phyloP scores from a whole-genome alignment of 768 basidiomycete genomes.

The Mycena rebaudengoi region DNA sequence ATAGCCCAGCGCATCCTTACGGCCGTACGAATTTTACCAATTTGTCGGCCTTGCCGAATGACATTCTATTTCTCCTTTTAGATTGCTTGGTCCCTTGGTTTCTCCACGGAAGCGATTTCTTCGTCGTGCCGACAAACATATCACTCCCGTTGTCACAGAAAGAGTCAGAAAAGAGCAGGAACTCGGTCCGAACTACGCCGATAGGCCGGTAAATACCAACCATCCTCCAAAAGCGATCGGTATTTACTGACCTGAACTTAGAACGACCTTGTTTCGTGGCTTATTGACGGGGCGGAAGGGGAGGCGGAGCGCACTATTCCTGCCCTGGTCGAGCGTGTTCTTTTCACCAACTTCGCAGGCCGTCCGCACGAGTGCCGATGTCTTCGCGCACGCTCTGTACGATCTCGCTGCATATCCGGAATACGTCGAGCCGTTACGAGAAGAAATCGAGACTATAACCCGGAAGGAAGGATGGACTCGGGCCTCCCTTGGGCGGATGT shows the following conservation, averaged over 20 bases:
- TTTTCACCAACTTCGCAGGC: slow-evolving; percentile 45
- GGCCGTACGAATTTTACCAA: slow-evolving; percentile 32
- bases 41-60: background rate
- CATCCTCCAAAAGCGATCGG: background rate
- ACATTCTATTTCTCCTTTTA: background rate
- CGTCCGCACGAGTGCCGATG: slow-evolving; percentile 42
- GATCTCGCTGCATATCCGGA: slow-evolving; percentile 34
- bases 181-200: slow-evolving; percentile 28
- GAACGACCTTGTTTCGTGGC: slow-evolving; percentile 51
- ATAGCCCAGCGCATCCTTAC: slow-evolving; percentile 27
- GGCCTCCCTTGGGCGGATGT: slow-evolving; percentile 37
- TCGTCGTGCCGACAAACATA: slow-evolving; percentile 22
- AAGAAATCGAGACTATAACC: slow-evolving; percentile 43
- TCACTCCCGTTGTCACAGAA: slow-evolving; percentile 26
- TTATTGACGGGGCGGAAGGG: slow-evolving; percentile 40
- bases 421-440: slow-evolving; percentile 36
- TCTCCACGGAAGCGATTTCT: slow-evolving; percentile 18
- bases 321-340: slow-evolving; percentile 33
- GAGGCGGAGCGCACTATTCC: slow-evolving; percentile 28
- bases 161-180: slow-evolving; percentile 18
- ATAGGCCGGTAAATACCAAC: slow-evolving; percentile 9
- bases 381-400: slow-evolving; percentile 33
- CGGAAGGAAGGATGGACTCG: slow-evolving; percentile 37
- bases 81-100: slow-evolving; percentile 14
- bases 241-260: slow-evolving; percentile 14